Evolutionary conservation across 192 early-diverging fungal species (phyloP).

Genomic region (Entomortierella chlamydospora): DNA sequence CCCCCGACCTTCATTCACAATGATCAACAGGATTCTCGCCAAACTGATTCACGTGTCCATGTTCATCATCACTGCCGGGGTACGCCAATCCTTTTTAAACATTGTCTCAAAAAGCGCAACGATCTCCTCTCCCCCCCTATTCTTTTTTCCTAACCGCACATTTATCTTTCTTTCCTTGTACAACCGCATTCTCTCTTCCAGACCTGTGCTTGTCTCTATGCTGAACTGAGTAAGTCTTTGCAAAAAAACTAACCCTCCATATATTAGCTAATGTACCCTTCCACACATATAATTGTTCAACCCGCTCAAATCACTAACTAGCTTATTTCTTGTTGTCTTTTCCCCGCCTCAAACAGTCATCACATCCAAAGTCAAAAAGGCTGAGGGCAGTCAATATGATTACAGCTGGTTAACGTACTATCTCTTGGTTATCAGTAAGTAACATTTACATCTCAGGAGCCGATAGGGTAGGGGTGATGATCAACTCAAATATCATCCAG

Average conservation of each 20-base stretch:
- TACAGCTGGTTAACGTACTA: conserved; percentile 45
- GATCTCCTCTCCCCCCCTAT: not conserved
- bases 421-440: conserved; percentile 40
- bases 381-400: conserved; percentile 14
- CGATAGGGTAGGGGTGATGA: too few species aligned
- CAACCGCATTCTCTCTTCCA: not conserved
- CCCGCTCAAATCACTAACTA: too few species aligned
- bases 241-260: too few species aligned
- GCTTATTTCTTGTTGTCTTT: too few species aligned
- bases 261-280: too few species aligned
- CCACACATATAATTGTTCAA: too few species aligned
- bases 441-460: too few species aligned
- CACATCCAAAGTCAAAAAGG: conserved; percentile 18
- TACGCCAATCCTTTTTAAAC: not conserved
- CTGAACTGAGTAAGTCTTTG: conserved; percentile 43
- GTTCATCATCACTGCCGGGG: conserved; percentile 40
- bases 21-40: conserved; percentile 26
- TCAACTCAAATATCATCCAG: too few species aligned
- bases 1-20: conserved; percentile 10
- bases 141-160: not conserved
- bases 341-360: conserved; percentile 23
- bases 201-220: conserved; percentile 32
- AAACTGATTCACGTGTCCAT: conserved; percentile 25
- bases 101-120: not conserved
- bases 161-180: not conserved